Percentiles rank a stretch among this genome's conserved stretches.
These are phyloP conservation scores for Kitagawia praeruptora DNA, from an alignment of 129 eudicot genomes.

Conservation along the genomic window DNA sequence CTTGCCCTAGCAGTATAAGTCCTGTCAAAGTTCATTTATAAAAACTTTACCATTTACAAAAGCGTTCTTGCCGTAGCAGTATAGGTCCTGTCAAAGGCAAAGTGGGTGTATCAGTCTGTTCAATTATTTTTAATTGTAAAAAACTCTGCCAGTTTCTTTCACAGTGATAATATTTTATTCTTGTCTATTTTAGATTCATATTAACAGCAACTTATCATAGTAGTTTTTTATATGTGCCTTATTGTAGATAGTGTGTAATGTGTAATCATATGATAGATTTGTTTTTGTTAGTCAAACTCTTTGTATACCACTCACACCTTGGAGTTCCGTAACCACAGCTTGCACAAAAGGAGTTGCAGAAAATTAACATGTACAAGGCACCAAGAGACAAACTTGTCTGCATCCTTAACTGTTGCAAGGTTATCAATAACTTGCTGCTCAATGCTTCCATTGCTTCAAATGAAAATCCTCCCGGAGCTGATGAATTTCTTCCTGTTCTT, in stretches of 20 bases:
- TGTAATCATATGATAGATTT: background rate
- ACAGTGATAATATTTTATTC: background rate
- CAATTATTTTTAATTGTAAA: background rate
- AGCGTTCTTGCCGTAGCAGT: background rate
- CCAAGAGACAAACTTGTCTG: conserved; percentile 95
- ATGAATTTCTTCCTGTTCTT: conserved; percentile 92
- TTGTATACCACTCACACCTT: background rate
- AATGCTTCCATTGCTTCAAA: conserved; percentile 71
- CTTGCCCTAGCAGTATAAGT: no score
- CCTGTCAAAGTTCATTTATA: background rate
- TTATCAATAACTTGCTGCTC: conserved; percentile 72
- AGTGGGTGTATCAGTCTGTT: background rate
- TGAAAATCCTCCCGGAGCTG: conserved; percentile 88
- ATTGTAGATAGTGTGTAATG: background rate
- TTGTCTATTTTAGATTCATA: background rate
- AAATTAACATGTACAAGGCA: conserved; percentile 84
- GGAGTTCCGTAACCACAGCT: conserved; percentile 32
- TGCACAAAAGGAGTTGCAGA: conserved; percentile 93
- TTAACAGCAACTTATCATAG: background rate
- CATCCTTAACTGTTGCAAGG: conserved; percentile 86
- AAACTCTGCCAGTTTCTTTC: background rate
- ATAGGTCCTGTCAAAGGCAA: background rate
- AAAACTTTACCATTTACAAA: background rate
- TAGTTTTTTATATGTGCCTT: background rate
- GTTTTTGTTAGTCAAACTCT: background rate